Percentiles rank a stretch among this genome's conserved stretches.
phyloP scores from a whole-genome alignment of 2,329 filamentous ascomycete genomes.

The Byssochlamys sp. region DNA sequence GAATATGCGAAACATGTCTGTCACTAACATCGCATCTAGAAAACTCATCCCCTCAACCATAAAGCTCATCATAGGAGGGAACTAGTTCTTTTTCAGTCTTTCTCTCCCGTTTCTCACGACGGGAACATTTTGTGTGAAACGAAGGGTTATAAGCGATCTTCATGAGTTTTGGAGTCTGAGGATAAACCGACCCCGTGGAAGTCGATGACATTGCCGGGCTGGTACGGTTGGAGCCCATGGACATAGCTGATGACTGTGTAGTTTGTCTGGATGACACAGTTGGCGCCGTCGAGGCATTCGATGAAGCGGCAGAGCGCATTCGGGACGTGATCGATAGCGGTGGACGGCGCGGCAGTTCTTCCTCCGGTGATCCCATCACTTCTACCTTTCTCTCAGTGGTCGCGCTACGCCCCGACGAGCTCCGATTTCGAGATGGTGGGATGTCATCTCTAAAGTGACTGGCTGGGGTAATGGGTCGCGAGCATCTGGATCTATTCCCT shows the following conservation, averaged over 20 bases:
- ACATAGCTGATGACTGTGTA: neutral
- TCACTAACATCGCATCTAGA: neutral
- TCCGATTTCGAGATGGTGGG: neutral
- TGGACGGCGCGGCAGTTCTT: neutral
- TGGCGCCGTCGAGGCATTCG: neutral
- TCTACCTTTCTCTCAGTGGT: neutral
- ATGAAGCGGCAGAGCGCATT: neutral
- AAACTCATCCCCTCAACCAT: slow-evolving; percentile 16
- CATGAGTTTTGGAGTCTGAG: slow-evolving; percentile 1
- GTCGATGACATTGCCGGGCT: neutral
- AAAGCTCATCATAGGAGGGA: slow-evolving; percentile 31
- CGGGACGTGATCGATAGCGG: neutral
- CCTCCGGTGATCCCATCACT: neutral
- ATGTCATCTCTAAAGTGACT: neutral
- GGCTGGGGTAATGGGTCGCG: neutral
- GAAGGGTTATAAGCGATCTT: slow-evolving; percentile 7
- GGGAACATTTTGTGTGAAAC: slow-evolving; percentile 12
- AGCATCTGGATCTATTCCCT: neutral
- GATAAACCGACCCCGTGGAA: neutral
- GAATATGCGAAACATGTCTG: neutral
- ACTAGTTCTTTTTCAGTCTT: slow-evolving; percentile 21
- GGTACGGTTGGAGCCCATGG: neutral
- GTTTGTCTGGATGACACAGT: neutral
- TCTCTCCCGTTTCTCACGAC: slow-evolving; percentile 13
- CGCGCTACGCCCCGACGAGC: neutral